Base-by-base conservation (phyloP, 1,284 basidiomycete genomes). In the Sphaerobolus stellatus region DNA sequence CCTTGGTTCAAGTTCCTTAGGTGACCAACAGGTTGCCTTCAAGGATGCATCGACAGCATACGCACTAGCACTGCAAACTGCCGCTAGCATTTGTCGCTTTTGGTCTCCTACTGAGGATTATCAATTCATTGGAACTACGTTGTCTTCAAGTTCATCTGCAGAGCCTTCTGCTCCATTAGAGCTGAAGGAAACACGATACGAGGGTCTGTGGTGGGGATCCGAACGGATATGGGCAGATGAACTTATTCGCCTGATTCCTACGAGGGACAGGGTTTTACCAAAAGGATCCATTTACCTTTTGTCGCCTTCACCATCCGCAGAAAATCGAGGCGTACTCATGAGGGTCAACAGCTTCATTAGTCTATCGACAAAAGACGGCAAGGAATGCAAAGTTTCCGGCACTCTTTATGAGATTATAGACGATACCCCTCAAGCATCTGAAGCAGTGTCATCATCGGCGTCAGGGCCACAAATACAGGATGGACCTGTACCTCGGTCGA, bases 141-240 rank as follows among this genome's bases (percentile, higher is more conserved):
- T 67, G 4, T 56, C 64, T 3, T 44, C 65, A n/a, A 54, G 66
- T 9, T 64, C 66, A 4, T 55, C 66, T 25, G 52, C 54, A n/a
- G 47, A 43, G 27, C 54, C 66, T 40, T 60, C 59, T 20, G 34
- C 46, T 5, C 36, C n/a, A 58, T 24, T 49, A 8, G 46, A 48
- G 31, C 62, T 77, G 25, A 71, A 67, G 0, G 83, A 86, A 62
- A 76, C 69, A 33, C 76, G 82, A 34, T 90, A 81, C 67, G 89
- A 94, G 67, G 92, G 92, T 1, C 64, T 94, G 13, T 94, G 90
- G 90, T 90, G 88, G 85, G 92, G 92, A 8, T 81, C 86, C 1
- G 92, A 94, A 66, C 80, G 90, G n/a, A 87, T 94, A 52, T 94
- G 92, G 92, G 73, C 79, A 7, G 88, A 89, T 56, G 92, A 94